Conservation (phyloP, 352 stramenopile species). For the Pythium dissotocum region DNA sequence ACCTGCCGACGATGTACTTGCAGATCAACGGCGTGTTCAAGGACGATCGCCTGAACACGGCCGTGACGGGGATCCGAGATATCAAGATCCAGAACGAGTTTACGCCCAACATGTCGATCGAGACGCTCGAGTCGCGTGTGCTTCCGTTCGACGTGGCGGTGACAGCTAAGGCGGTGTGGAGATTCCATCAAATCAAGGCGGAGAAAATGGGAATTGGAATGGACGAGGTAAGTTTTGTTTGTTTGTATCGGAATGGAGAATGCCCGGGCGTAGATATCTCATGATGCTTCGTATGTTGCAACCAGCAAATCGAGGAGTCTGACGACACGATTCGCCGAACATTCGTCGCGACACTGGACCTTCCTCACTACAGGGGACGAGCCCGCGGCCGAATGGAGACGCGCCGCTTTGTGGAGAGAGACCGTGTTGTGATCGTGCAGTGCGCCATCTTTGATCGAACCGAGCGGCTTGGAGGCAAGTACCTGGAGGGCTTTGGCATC, state of each 20-base stretch:
- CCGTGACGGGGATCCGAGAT: not conserved
- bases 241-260: not conserved
- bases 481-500: not conserved
- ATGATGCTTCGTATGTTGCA: not conserved
- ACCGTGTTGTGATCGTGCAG: slow-evolving; percentile 1
- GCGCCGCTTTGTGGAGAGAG: not conserved
- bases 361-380: slow-evolving; percentile 3
- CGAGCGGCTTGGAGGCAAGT: not conserved
- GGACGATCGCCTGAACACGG: not conserved
- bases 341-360: not conserved
- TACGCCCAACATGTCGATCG: slow-evolving; percentile 11
- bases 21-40: slow-evolving; percentile 20
- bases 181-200: slow-evolving; percentile 10
- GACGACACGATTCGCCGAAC: not conserved
- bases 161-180: slow-evolving; percentile 14
- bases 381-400: not conserved
- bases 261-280: not conserved
- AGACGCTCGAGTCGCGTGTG: slow-evolving; percentile 14
- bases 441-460: not conserved
- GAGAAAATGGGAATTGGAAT: not conserved
- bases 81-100: slow-evolving; percentile 9
- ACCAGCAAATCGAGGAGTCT: slow-evolving; percentile 5
- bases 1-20: slow-evolving; percentile 16
- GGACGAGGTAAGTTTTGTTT: not conserved
- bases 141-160: slow-evolving; percentile 13